Evolutionary conservation across 768 basidiomycete species (phyloP).

Genomic region (Termitomyces heimii): DNA sequence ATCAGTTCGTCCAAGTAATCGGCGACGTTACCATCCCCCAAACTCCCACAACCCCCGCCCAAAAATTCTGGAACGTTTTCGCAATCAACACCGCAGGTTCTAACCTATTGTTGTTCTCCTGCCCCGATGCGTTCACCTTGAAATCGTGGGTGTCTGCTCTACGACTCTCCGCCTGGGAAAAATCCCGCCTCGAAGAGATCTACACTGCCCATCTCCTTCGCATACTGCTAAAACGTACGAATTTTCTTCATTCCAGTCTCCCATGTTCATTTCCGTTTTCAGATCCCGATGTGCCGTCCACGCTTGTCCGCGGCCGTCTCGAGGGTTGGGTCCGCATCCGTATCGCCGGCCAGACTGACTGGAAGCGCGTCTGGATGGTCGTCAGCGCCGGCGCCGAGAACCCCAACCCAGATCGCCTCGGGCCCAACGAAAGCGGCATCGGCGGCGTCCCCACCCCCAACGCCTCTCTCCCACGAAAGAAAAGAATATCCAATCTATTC

Average conservation of each 20-base stretch:
- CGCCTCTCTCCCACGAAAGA: constrained; percentile 28
- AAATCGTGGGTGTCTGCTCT: constrained; percentile 91
- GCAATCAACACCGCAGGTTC: constrained; percentile 93
- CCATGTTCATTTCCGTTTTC: constrained; percentile 1
- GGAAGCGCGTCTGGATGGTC: constrained; percentile 89
- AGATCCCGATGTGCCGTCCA: constrained; percentile 51
- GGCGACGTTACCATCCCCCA: constrained; percentile 67
- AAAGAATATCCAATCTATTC: constrained; percentile 69
- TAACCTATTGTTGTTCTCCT: constrained; percentile 86
- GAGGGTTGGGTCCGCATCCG: constrained; percentile 92
- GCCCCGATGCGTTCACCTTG: constrained; percentile 62
- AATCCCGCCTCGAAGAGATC: constrained; percentile 91
- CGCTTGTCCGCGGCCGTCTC: constrained; percentile 65
- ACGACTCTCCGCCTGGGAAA: constrained; percentile 91
- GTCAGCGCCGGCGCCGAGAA: constrained; percentile 45
- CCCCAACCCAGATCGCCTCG: constrained; percentile 16
- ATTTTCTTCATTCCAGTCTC: not conserved
- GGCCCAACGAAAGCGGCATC: constrained; percentile 20
- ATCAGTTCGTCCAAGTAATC: constrained; percentile 72
- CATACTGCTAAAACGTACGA: constrained; percentile 50
- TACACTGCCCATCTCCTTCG: constrained; percentile 93
- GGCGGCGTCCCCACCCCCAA: constrained; percentile 17
- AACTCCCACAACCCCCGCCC: constrained; percentile 39
- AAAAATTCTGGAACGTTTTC: constrained; percentile 71
- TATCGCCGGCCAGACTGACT: constrained; percentile 95